Evolutionary conservation across 306 rosid genomes (phyloP).

Genomic region (Crotalaria pallida): DNA sequence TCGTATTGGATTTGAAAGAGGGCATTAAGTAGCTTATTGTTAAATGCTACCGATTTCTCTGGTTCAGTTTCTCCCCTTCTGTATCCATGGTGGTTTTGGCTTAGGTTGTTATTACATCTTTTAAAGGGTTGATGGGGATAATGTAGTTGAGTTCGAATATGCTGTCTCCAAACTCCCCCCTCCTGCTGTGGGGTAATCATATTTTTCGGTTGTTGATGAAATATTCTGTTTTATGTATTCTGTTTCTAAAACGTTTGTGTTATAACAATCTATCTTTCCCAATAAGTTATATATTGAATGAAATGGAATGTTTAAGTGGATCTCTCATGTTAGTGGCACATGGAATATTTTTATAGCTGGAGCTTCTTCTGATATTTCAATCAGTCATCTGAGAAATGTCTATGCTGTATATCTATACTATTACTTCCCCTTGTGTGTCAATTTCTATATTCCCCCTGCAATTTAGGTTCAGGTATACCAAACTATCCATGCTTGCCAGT

Average conservation of each 20-base stretch:
- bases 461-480: too few species aligned
- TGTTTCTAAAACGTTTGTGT: neutral
- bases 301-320: neutral
- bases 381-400: neutral
- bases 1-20: conserved; percentile 83
- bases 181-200: neutral
- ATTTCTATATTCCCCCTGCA: neutral
- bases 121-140: neutral
- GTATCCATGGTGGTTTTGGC: neutral
- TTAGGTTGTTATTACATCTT: neutral
- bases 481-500: too few species aligned
- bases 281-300: neutral
- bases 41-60: neutral
- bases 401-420: neutral
- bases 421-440: neutral
- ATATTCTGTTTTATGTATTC: neutral
- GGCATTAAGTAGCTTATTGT: conserved; percentile 38
- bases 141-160: neutral
- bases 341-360: neutral
- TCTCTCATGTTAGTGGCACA: neutral
- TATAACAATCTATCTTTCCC: neutral
- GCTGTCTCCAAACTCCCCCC: neutral
- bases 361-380: neutral
- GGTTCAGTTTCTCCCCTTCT: neutral
- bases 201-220: neutral